phyloP scores from a whole-genome alignment of 495 filamentous ascomycete species.

The Hypoxylon intermedium region DNA sequence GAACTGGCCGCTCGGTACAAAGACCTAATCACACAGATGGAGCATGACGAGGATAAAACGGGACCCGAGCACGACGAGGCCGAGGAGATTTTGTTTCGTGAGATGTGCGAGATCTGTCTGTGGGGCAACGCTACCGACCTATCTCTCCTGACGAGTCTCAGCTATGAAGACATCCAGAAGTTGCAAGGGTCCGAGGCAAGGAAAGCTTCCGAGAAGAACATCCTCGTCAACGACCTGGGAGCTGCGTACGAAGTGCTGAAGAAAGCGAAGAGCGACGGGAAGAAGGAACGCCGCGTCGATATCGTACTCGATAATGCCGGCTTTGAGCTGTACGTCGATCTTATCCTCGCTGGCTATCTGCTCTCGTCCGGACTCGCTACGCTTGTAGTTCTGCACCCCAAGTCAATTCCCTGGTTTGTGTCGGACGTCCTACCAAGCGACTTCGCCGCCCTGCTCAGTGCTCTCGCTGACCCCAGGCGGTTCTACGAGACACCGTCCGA shows the following conservation, averaged over 20 bases:
- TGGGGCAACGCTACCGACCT: slow-evolving; percentile 99
- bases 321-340: slow-evolving; percentile 94
- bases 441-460: slow-evolving; percentile 78
- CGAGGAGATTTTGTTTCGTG: slow-evolving; percentile 79
- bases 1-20: slow-evolving; percentile 81
- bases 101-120: slow-evolving; percentile 96
- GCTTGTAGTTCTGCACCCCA: slow-evolving; percentile 87
- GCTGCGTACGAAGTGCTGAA: slow-evolving; percentile 74
- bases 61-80: slow-evolving; percentile 67
- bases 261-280: slow-evolving; percentile 66
- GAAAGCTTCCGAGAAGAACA: slow-evolving; percentile 84
- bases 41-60: slow-evolving; percentile 42
- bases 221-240: slow-evolving; percentile 82
- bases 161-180: slow-evolving; percentile 95
- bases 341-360: slow-evolving; percentile 89
- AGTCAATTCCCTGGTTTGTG: slow-evolving; percentile 96
- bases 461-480: slow-evolving; percentile 71
- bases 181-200: slow-evolving; percentile 87
- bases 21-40: slow-evolving; percentile 65
- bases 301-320: slow-evolving; percentile 96
- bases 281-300: slow-evolving; percentile 72
- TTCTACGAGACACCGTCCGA: slow-evolving; percentile 80
- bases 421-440: slow-evolving; percentile 89
- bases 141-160: slow-evolving; percentile 85
- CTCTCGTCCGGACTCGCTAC: slow-evolving; percentile 83